phyloP scores from a whole-genome alignment of 2,329 filamentous ascomycete species.

The Aspergillus proliferans region DNA sequence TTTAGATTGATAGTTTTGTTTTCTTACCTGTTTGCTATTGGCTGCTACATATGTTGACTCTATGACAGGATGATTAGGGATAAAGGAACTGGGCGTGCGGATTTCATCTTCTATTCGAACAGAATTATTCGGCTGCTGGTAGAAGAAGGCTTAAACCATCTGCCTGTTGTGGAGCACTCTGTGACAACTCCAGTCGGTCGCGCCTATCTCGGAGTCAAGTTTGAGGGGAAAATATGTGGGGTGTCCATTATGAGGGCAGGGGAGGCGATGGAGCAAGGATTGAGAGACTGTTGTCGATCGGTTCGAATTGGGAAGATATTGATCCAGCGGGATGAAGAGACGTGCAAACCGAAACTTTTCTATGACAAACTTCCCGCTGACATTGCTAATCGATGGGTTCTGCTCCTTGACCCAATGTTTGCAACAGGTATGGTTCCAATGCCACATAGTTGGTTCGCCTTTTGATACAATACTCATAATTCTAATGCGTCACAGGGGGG shows the following conservation, averaged over 20 bases:
- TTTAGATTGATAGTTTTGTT: too few relatives aligned
- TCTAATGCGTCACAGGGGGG: constrained; percentile 56
- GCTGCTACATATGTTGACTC: constrained; percentile 7
- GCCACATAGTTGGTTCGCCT: too few relatives aligned
- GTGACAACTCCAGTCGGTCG: constrained; percentile 88
- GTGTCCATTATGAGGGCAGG: constrained; percentile 98
- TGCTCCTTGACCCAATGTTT: constrained; percentile 97
- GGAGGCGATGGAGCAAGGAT: constrained; percentile 95
- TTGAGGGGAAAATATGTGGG: constrained; percentile 96
- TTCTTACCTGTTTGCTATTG: neutral
- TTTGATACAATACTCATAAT: too few relatives aligned
- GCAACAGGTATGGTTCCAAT: constrained; percentile 63
- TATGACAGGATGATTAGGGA: constrained; percentile 81
- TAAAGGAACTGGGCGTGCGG: constrained; percentile 78
- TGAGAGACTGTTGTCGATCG: constrained; percentile 94
- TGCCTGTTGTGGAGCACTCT: constrained; percentile 81
- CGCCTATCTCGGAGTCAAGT: constrained; percentile 83
- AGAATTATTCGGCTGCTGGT: constrained; percentile 94
- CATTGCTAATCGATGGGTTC: constrained; percentile 85
- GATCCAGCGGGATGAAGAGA: constrained; percentile 96
- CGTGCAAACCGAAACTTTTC: constrained; percentile 82
- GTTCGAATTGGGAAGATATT: constrained; percentile 97
- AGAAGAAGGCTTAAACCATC: constrained; percentile 93
- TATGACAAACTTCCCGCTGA: constrained; percentile 97
- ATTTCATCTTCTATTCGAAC: constrained; percentile 99